phyloP scores from a whole-genome alignment of 805 yeast genomes.

The Yamadazyma tumulicola region DNA sequence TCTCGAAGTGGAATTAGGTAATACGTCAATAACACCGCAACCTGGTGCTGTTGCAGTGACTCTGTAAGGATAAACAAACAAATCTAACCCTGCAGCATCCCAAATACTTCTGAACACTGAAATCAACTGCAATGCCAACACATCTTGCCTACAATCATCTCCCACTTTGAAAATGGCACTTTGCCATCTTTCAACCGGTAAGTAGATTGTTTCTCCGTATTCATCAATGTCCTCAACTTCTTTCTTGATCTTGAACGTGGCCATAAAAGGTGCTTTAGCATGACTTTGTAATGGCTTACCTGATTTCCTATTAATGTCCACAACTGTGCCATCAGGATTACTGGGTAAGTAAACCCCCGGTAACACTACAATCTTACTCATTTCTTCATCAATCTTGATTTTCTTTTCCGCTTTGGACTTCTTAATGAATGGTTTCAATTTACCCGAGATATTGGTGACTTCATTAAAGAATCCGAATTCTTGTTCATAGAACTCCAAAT shows the following conservation, averaged over 20 bases:
- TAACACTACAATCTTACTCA: slow-evolving; percentile 46
- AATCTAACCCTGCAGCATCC: slow-evolving; percentile 82
- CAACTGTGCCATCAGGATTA: slow-evolving; percentile 92
- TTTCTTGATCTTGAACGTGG: slow-evolving; percentile 80
- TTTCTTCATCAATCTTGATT: slow-evolving; percentile 92
- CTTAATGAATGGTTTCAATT: slow-evolving; percentile 89
- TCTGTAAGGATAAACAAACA: slow-evolving; percentile 87
- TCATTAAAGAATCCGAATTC: slow-evolving; percentile 89
- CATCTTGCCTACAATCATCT: slow-evolving; percentile 98
- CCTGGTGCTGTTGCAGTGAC: slow-evolving; percentile 99
- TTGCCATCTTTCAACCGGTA: slow-evolving; percentile 70
- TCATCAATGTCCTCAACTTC: slow-evolving; percentile 46
- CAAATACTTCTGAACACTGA: slow-evolving; percentile 90
- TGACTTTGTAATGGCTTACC: slow-evolving; percentile 96
- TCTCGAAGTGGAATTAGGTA: slow-evolving; percentile 91
- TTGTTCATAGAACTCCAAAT: slow-evolving; percentile 64
- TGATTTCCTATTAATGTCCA: slow-evolving; percentile 86
- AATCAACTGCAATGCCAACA: slow-evolving; percentile 85
- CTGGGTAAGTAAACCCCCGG: slow-evolving; percentile 88
- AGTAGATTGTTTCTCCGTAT: slow-evolving; percentile 24
- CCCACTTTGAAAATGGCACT: slow-evolving; percentile 98
- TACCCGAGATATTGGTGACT: slow-evolving; percentile 92
- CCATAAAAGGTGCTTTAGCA: slow-evolving; percentile 98
- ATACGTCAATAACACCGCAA: slow-evolving; percentile 96
- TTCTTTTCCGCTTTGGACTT: slow-evolving; percentile 95